Conservation (phyloP, 768 basidiomycete genomes). For the Collybia nuda region DNA sequence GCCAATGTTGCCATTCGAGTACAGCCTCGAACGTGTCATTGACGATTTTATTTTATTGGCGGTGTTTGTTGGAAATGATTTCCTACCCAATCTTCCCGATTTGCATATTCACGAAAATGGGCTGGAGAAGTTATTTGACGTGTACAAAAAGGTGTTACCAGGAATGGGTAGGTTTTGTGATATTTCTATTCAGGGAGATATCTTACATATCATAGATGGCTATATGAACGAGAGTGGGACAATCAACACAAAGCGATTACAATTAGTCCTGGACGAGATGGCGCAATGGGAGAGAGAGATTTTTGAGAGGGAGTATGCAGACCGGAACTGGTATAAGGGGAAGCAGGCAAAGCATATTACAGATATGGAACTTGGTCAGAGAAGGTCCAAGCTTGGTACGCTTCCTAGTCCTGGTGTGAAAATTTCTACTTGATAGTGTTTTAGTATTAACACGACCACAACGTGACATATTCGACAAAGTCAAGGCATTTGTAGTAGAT, state of each 20-base stretch:
- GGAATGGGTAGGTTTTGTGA: slow-evolving; percentile 49
- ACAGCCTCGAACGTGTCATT: slow-evolving; percentile 91
- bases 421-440: neutral
- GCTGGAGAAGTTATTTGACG: slow-evolving; percentile 87
- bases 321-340: slow-evolving; percentile 91
- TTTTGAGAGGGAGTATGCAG: slow-evolving; percentile 90
- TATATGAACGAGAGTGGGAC: slow-evolving; percentile 90
- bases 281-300: slow-evolving; percentile 83
- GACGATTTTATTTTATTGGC: slow-evolving; percentile 98
- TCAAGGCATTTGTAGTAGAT: slow-evolving; percentile 73
- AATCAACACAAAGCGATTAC: slow-evolving; percentile 79
- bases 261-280: slow-evolving; percentile 88
- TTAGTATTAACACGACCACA: slow-evolving; percentile 73
- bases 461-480: slow-evolving; percentile 72
- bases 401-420: neutral
- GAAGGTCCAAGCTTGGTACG: slow-evolving; percentile 64
- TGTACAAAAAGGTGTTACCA: slow-evolving; percentile 92
- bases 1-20: slow-evolving; percentile 69
- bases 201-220: slow-evolving; percentile 55
- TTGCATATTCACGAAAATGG: slow-evolving; percentile 98
- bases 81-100: slow-evolving; percentile 93
- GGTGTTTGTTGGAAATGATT: slow-evolving; percentile 98
- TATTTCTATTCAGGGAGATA: neutral
- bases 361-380: slow-evolving; percentile 61
- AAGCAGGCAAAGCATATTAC: slow-evolving; percentile 78